A percentile compares a stretch with the other conserved stretches of the same genome.
Conservation (phyloP, 2,329 filamentous ascomycete genomes). For the Colletotrichum trifolii region DNA sequence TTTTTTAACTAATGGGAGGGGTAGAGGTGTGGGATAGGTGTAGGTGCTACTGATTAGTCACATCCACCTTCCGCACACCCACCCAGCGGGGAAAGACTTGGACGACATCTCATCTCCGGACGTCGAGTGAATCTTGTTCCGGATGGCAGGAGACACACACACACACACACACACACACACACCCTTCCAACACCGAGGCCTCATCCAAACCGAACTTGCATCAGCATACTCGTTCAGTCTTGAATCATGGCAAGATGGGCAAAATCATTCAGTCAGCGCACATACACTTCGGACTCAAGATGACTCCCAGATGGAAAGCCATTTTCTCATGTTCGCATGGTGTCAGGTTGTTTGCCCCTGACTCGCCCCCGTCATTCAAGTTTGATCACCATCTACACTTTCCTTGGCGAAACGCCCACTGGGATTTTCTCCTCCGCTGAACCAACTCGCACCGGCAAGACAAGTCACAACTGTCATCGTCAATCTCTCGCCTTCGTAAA, state of each 20-base stretch:
- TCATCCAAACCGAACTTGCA: too few species aligned
- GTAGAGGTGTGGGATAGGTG: too few species aligned
- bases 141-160: constrained; percentile 7
- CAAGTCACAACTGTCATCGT: too few species aligned
- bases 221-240: too few species aligned
- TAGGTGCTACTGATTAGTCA: too few species aligned
- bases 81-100: neutral
- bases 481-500: too few species aligned
- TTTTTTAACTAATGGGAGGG: too few species aligned
- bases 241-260: neutral
- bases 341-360: neutral
- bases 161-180: neutral
- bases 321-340: neutral
- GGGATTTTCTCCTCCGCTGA: neutral
- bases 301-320: too few species aligned
- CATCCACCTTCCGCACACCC: too few species aligned
- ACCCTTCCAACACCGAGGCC: neutral
- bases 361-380: neutral
- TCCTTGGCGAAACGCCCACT: constrained; percentile 23
- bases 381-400: constrained; percentile 14
- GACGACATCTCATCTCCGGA: constrained; percentile 30
- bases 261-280: neutral
- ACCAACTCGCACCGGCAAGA: too few species aligned
- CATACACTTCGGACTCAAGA: neutral
- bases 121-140: constrained; percentile 28